Evolutionary conservation across 2,329 filamentous ascomycete genomes (phyloP).

Genomic region (Thelonectria discophora): DNA sequence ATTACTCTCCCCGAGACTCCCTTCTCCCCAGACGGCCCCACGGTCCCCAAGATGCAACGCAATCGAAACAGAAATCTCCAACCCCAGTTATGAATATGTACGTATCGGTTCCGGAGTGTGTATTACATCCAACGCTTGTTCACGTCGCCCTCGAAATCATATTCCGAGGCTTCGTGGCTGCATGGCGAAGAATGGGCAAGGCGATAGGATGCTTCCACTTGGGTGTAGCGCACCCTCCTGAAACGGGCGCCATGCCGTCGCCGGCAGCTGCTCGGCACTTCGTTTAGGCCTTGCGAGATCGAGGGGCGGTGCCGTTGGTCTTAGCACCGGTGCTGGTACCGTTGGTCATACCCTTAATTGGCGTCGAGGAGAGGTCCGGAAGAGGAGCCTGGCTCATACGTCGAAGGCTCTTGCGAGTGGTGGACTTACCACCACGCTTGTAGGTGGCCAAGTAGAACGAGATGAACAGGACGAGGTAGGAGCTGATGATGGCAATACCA

Average conservation of each 20-base stretch:
- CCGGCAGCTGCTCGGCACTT: slow-evolving; percentile 4
- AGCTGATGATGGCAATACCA: slow-evolving; percentile 90
- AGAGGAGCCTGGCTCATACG: slow-evolving; percentile 73
- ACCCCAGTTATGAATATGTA: slow-evolving; percentile 38
- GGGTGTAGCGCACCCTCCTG: slow-evolving; percentile 5
- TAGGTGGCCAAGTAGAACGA: slow-evolving; percentile 99
- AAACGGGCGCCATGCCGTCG: not conserved
- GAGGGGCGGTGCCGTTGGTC: slow-evolving; percentile 68
- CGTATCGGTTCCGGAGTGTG: slow-evolving; percentile 33
- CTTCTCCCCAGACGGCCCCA: slow-evolving; percentile 24
- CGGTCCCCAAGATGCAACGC: slow-evolving; percentile 29
- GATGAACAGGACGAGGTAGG: slow-evolving; percentile 98
- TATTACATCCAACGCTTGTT: slow-evolving; percentile 34
- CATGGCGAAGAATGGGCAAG: slow-evolving; percentile 15
- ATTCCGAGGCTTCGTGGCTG: slow-evolving; percentile 21
- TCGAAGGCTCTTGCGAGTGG: slow-evolving; percentile 80
- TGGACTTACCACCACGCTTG: slow-evolving; percentile 83
- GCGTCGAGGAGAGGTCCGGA: slow-evolving; percentile 74
- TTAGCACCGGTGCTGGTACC: slow-evolving; percentile 63
- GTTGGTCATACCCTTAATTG: slow-evolving; percentile 53
- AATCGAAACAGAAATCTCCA: slow-evolving; percentile 38
- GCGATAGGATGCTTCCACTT: slow-evolving; percentile 6
- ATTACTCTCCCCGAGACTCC: slow-evolving; percentile 33
- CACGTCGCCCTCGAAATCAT: slow-evolving; percentile 21
- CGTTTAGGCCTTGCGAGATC: slow-evolving; percentile 72